phyloP scores from a whole-genome alignment of 2,329 filamentous ascomycete genomes.

The Stagonosporopsis vannaccii region DNA sequence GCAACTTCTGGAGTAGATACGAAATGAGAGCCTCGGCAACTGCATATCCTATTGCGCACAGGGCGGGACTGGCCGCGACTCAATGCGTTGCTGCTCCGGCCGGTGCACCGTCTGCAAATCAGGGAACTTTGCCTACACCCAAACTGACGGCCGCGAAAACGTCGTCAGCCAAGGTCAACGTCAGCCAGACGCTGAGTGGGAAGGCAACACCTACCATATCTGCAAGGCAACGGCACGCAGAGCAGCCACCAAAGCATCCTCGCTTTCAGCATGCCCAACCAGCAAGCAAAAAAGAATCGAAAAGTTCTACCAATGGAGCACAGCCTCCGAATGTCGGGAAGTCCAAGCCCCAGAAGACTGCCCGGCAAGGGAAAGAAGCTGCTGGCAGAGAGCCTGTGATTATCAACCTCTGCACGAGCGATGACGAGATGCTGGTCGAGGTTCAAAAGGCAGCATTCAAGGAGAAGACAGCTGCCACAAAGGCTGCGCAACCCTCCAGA shows the following conservation, averaged over 20 bases:
- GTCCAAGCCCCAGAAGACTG: not conserved
- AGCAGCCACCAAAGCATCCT: not conserved
- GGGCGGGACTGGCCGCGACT: not conserved
- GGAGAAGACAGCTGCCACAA: not conserved
- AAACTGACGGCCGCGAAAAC: not conserved
- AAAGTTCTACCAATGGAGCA: not conserved
- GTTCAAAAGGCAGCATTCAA: not conserved
- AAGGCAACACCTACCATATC: not conserved
- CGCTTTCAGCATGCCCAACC: not conserved
- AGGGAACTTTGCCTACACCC: not conserved
- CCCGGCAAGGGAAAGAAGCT: not conserved
- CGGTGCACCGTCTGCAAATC: not conserved
- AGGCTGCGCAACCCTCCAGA: not conserved
- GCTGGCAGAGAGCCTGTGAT: not conserved
- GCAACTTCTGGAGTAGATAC: not conserved
- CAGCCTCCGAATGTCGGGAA: not conserved
- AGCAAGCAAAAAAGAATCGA: not conserved
- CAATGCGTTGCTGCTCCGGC: not conserved
- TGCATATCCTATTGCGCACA: not conserved
- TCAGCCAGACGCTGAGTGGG: not conserved
- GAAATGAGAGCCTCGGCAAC: not conserved
- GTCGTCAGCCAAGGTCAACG: not conserved
- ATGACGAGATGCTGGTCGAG: constrained; percentile 1
- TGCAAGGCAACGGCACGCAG: not conserved
- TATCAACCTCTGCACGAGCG: constrained; percentile 1